Evolutionary conservation across 2,329 filamentous ascomycete species (phyloP).

Genomic region (Fusarium mangiferae): DNA sequence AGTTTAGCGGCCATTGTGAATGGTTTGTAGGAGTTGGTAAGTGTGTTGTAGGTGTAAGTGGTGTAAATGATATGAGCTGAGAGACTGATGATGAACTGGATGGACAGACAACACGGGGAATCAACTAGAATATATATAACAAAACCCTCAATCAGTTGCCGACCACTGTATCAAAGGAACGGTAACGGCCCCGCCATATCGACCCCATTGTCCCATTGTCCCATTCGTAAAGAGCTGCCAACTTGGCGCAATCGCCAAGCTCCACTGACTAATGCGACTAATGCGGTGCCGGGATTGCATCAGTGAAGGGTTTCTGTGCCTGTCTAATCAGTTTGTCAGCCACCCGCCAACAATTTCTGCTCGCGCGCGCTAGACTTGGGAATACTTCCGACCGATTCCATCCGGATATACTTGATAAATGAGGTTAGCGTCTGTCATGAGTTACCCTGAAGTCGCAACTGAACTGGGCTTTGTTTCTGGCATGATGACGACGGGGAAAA

Average conservation of each 20-base stretch:
- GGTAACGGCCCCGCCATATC: conserved; percentile 14
- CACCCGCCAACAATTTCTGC: background rate
- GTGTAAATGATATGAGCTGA: conserved; percentile 6
- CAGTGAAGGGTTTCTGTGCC: conserved; percentile 1
- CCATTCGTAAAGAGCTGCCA: conserved; percentile 4
- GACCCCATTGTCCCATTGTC: conserved; percentile 7
- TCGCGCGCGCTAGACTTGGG: background rate
- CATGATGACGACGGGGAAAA: background rate
- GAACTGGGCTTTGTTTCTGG: background rate
- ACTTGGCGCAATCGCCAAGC: conserved; percentile 15
- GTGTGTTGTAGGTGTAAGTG: conserved; percentile 4
- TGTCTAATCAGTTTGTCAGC: background rate
- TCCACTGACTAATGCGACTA: conserved; percentile 31
- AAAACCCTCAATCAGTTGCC: conserved; percentile 2
- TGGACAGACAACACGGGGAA: background rate
- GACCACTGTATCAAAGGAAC: background rate
- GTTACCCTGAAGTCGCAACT: background rate
- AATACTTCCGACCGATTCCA: background rate
- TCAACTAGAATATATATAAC: conserved; percentile 28
- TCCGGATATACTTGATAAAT: background rate
- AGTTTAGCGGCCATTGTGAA: conserved; percentile 57
- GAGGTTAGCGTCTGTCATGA: background rate
- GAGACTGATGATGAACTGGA: background rate
- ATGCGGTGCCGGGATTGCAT: conserved; percentile 13
- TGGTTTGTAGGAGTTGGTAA: conserved; percentile 12